Evolutionary conservation across 192 early-diverging fungal genomes (phyloP), one percentile per base, ranked within the genome.

Genomic region (Mortierella hygrophila): DNA sequence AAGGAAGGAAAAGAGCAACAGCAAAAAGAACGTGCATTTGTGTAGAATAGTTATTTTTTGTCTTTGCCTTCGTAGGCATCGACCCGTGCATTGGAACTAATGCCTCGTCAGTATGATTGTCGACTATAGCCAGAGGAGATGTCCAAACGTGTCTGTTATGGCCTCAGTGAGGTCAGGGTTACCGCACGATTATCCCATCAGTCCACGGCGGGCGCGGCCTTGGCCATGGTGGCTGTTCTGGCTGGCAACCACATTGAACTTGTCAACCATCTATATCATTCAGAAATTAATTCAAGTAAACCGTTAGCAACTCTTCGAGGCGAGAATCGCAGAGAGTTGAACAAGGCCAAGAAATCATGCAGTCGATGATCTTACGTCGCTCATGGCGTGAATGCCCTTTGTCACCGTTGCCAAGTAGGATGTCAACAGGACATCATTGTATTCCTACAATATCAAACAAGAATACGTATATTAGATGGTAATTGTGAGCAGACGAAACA

Each of bases 341-440:
- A 5, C 18, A 21, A 18, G 3, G 20, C 49, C 4, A 5, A 52
- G 49, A 6, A 21, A 21, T 40, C 21, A 29, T 44, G 3, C 11
- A 26, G 15, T 37, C 0, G 18, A 20, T 20, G 4, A 10, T 41
- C 77, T 77, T 70, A 96, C 91, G 72, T 96, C 94, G 75, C 93
- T 93, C 74, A 96, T 80, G 15, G 77, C 83, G 83, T 93, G 89
- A 2, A 93, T 89, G 20, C 94, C 94, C 83, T 97, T 97, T 16
- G 97, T 97, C 55, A 97, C 91, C 0, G 92, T 89, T 3, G 96
- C 93, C 60, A 97, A 88, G 81, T 96, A 95, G 29, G 93, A 88
- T 42, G 93, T 94, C 42, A 97, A 88, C 6, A 96, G 85, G 38
- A 96, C 93, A 82, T 97, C 97, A 73, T 95, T 96, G 84, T 94